Conservation (phyloP, 164 flowering plant species). For the Piper longum region DNA sequence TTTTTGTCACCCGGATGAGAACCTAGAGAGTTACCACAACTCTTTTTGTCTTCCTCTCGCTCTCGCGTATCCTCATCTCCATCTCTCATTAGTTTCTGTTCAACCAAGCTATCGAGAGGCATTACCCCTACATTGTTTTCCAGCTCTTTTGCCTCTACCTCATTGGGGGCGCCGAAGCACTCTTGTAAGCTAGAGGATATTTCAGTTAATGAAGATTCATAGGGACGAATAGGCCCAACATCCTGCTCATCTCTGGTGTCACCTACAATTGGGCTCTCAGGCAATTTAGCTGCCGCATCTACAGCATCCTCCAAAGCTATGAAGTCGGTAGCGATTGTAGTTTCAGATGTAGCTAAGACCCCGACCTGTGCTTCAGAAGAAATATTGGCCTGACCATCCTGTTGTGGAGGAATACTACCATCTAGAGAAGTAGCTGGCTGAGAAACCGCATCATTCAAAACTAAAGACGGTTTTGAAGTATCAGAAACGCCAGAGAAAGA, state of each 20-base stretch:
- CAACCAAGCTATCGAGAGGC: slow-evolving; percentile 77
- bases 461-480: slow-evolving; percentile 9
- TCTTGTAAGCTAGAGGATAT: slow-evolving; percentile 51
- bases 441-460: slow-evolving; percentile 10
- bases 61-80: slow-evolving; percentile 15
- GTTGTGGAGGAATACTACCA: background rate
- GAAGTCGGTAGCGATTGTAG: slow-evolving; percentile 26
- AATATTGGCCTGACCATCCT: background rate
- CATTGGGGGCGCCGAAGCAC: slow-evolving; percentile 26
- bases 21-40: background rate
- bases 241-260: background rate
- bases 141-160: background rate
- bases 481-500: slow-evolving; percentile 33
- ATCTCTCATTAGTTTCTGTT: slow-evolving; percentile 34
- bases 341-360: slow-evolving; percentile 2
- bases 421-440: background rate
- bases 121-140: slow-evolving; percentile 5
- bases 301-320: slow-evolving; percentile 31
- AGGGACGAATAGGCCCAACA: slow-evolving; percentile 14
- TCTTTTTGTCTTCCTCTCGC: slow-evolving; percentile 2
- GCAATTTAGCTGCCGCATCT: slow-evolving; percentile 12
- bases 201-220: slow-evolving; percentile 47
- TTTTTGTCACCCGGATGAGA: slow-evolving; percentile 8
- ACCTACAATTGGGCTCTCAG: slow-evolving; percentile 6
- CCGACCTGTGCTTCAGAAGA: background rate